phyloP scores from a whole-genome alignment of 2,329 filamentous ascomycete genomes.

The Fusarium pilosicola region DNA sequence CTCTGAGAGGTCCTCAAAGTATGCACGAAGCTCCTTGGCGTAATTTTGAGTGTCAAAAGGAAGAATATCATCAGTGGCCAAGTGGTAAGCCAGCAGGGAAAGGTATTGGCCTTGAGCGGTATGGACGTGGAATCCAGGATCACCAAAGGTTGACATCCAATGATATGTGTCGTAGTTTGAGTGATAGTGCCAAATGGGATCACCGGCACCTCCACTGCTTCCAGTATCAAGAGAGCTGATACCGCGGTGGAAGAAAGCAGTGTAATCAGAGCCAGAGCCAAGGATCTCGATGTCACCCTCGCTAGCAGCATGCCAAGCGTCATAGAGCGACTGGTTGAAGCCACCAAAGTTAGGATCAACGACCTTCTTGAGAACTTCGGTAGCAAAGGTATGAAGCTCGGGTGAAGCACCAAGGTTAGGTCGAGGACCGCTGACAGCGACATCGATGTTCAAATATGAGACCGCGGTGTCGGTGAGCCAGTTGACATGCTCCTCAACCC shows the following conservation, averaged over 20 bases:
- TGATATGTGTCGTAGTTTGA: constrained; percentile 85
- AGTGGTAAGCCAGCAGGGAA: constrained; percentile 51
- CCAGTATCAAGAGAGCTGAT: constrained; percentile 65
- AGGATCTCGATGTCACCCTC: constrained; percentile 60
- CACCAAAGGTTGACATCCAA: constrained; percentile 85
- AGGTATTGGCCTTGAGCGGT: constrained; percentile 63
- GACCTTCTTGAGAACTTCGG: constrained; percentile 69
- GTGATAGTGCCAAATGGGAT: constrained; percentile 80
- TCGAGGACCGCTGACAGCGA: constrained; percentile 67
- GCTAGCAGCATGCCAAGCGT: constrained; percentile 52
- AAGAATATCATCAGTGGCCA: constrained; percentile 52
- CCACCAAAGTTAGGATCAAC: constrained; percentile 68
- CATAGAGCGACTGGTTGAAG: constrained; percentile 53
- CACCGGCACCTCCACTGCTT: constrained; percentile 54
- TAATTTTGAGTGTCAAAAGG: constrained; percentile 56
- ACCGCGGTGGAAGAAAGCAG: constrained; percentile 69
- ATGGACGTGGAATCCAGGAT: constrained; percentile 71
- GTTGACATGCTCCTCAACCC: constrained; percentile 83
- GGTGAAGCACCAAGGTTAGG: constrained; percentile 71
- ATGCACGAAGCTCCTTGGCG: constrained; percentile 51
- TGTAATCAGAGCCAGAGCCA: constrained; percentile 75
- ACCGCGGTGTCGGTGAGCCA: constrained; percentile 79
- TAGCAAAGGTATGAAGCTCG: constrained; percentile 72
- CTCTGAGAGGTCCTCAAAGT: constrained; percentile 51
- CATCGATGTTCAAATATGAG: constrained; percentile 84